Conservation (phyloP, 306 rosid species). For the Clitoria ternatea region DNA sequence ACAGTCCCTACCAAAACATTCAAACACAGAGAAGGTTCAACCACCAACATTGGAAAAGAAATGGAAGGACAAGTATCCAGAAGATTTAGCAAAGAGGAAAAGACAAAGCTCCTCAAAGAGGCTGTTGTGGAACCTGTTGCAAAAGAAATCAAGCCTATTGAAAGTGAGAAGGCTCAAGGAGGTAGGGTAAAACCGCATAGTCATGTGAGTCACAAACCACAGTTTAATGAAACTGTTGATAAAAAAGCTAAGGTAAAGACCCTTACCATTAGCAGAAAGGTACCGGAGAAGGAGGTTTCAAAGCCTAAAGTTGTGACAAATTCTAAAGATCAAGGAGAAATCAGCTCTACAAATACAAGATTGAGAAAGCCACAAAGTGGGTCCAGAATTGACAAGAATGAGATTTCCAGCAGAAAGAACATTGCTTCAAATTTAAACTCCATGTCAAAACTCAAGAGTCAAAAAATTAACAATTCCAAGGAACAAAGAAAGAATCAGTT, state of each 20-base stretch:
- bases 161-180: conserved; percentile 40
- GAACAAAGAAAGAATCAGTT: conserved; percentile 40
- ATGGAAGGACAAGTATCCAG: conserved; percentile 32
- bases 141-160: conserved; percentile 39
- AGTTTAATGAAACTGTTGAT: conserved; percentile 39
- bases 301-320: conserved; percentile 38
- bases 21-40: conserved; percentile 36
- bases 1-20: conserved; percentile 31
- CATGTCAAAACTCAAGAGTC: conserved; percentile 27
- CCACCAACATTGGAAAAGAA: conserved; percentile 35
- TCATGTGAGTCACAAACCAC: conserved; percentile 36
- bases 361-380: conserved; percentile 46
- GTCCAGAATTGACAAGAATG: conserved; percentile 35
- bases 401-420: conserved; percentile 27
- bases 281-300: conserved; percentile 38
- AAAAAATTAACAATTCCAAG: conserved; percentile 19
- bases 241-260: conserved; percentile 36
- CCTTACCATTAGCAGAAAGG: conserved; percentile 31
- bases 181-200: conserved; percentile 36
- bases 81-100: conserved; percentile 40
- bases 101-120: conserved; percentile 27
- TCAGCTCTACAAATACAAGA: conserved; percentile 31
- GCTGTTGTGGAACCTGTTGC: conserved; percentile 31
- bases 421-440: conserved; percentile 28
- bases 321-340: conserved; percentile 51